These are phyloP conservation scores for Inga oerstediana DNA, from an alignment of 306 rosid species.

Conservation along the genomic window DNA sequence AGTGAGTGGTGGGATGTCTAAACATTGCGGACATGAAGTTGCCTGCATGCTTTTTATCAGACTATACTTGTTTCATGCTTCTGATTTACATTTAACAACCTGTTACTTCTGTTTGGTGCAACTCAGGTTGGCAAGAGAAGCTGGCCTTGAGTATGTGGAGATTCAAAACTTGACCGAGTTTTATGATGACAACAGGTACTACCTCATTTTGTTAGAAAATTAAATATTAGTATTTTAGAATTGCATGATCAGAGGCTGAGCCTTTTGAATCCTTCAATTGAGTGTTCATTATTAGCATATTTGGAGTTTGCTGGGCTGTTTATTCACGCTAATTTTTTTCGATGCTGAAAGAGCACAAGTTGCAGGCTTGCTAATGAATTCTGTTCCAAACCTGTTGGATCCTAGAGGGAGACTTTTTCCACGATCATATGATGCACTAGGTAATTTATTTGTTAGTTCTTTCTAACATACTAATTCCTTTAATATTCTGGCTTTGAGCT, in stretches of 20 bases:
- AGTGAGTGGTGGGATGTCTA: background rate
- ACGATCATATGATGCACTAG: conserved; percentile 82
- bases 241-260: background rate
- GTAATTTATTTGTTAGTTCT: conserved; percentile 48
- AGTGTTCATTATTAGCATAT: conserved; percentile 10
- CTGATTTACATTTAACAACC: conserved; percentile 16
- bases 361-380: conserved; percentile 67
- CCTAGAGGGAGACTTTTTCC: conserved; percentile 93
- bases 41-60: background rate
- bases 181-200: conserved; percentile 92
- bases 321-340: conserved; percentile 26
- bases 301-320: conserved; percentile 27
- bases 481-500: conserved; percentile 14
- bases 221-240: background rate
- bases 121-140: conserved; percentile 93
- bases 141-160: conserved; percentile 94
- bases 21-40: background rate
- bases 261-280: conserved; percentile 29
- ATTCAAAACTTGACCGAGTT: conserved; percentile 93
- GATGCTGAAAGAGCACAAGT: conserved; percentile 72
- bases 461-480: conserved; percentile 15
- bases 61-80: conserved; percentile 1
- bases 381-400: conserved; percentile 77
- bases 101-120: conserved; percentile 32
- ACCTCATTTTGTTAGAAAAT: conserved; percentile 18